Conservation (phyloP, 164 flowering plant species). For the Chimonanthus salicifolius region DNA sequence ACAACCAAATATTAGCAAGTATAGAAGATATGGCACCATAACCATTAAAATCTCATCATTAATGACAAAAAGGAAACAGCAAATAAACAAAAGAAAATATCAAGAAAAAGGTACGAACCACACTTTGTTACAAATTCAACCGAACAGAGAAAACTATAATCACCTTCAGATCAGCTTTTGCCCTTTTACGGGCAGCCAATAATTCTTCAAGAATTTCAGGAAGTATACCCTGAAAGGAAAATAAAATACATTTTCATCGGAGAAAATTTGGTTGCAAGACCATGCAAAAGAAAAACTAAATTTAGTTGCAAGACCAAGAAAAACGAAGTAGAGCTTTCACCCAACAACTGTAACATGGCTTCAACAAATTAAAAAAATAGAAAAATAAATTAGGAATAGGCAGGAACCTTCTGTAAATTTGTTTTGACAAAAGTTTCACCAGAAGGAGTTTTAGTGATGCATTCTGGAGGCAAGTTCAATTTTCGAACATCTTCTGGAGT, state of each 20-base stretch:
- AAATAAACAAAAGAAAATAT: neutral
- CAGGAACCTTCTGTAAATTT: slow-evolving; percentile 70
- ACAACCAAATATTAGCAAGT: neutral
- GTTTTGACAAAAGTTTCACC: slow-evolving; percentile 95
- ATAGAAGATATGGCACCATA: neutral
- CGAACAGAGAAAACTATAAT: neutral
- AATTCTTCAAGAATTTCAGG: slow-evolving; percentile 97
- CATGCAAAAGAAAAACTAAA: neutral
- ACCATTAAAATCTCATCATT: no score
- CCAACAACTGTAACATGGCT: neutral
- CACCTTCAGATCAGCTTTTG: slow-evolving; percentile 96
- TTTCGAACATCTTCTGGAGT: slow-evolving; percentile 76
- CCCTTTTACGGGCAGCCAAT: slow-evolving; percentile 90
- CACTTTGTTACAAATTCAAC: neutral
- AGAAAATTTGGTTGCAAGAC: neutral
- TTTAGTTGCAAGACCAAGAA: neutral
- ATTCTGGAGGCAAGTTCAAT: slow-evolving; percentile 80
- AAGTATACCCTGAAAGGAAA: slow-evolving; percentile 77
- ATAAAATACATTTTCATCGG: neutral
- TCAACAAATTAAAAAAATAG: neutral
- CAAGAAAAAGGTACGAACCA: neutral
- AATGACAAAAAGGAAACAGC: neutral
- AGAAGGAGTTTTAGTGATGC: slow-evolving; percentile 86
- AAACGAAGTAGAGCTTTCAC: neutral
- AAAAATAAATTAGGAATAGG: slow-evolving; percentile 3